A percentile compares a stretch with the other conserved stretches of the same genome.
Evolutionary conservation across 179 eudicot species (phyloP).

Genomic region (Silene vulgaris): DNA sequence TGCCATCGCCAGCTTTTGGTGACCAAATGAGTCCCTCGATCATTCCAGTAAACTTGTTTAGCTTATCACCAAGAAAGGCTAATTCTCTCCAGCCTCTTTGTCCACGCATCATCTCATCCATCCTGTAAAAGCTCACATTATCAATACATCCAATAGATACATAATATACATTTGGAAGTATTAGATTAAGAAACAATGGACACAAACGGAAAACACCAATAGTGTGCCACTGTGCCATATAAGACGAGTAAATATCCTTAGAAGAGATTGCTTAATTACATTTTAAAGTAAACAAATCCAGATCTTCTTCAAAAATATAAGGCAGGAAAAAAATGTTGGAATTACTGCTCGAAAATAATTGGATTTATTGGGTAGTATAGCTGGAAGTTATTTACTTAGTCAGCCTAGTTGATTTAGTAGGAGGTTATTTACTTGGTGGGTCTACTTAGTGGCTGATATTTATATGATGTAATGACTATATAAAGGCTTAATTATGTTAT

Average conservation of each 20-base stretch:
- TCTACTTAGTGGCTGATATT: no score
- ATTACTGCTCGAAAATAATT: no score
- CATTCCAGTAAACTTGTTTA: conserved; percentile 91
- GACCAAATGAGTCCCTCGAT: conserved; percentile 98
- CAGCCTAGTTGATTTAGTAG: no score
- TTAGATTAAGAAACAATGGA: not conserved
- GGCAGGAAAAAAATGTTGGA: not conserved
- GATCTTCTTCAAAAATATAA: not conserved
- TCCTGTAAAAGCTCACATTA: conserved; percentile 47
- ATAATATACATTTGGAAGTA: not conserved
- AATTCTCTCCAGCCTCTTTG: conserved; percentile 99
- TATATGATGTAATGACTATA: no score
- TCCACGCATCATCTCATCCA: conserved; percentile 99
- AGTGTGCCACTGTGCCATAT: not conserved
- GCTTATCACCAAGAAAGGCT: conserved; percentile 80
- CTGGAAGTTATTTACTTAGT: no score
- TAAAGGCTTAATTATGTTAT: no score
- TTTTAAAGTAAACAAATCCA: not conserved
- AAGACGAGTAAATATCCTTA: not conserved
- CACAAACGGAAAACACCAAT: not conserved
- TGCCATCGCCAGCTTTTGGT: conserved; percentile 66
- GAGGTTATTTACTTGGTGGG: no score
- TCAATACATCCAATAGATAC: conserved; percentile 2
- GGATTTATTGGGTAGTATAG: no score
- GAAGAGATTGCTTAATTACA: not conserved